Evolutionary conservation across 2,329 filamentous ascomycete species (phyloP).

Genomic region (Chaetomiaceae sp.): DNA sequence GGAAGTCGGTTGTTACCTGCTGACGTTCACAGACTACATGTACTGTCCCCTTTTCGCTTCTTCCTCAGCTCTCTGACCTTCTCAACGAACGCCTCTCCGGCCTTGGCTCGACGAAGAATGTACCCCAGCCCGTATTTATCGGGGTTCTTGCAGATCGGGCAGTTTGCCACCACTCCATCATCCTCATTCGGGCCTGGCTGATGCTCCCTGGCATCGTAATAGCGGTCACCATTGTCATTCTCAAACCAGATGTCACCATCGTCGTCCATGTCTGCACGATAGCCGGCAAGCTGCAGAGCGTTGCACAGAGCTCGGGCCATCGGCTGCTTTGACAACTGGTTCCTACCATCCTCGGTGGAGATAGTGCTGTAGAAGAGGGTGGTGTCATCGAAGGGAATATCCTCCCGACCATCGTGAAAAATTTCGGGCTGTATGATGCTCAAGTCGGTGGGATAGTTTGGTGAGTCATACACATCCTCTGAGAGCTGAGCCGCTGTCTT

Average conservation of each 20-base stretch:
- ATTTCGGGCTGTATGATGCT: too few relatives aligned
- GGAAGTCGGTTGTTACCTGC: too few relatives aligned
- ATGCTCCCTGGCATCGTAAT: slow-evolving; percentile 12
- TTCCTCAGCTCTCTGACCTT: neutral
- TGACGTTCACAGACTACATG: too few relatives aligned
- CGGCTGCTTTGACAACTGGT: neutral
- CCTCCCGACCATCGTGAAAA: neutral
- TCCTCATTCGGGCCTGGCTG: neutral
- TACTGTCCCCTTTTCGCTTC: too few relatives aligned
- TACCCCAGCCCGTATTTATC: slow-evolving; percentile 6
- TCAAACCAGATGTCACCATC: slow-evolving; percentile 19
- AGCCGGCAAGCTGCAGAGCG: slow-evolving; percentile 11
- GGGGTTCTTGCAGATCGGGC: slow-evolving; percentile 2
- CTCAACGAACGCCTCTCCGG: neutral
- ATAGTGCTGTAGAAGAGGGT: slow-evolving; percentile 7
- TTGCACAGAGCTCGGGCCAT: slow-evolving; percentile 4
- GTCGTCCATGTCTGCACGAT: slow-evolving; percentile 9
- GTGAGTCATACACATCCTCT: too few relatives aligned
- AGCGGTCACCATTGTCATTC: slow-evolving; percentile 12
- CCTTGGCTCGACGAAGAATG: neutral
- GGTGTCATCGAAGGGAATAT: slow-evolving; percentile 1
- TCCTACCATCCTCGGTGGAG: neutral
- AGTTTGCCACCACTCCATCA: slow-evolving; percentile 1
- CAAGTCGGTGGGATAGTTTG: too few relatives aligned
- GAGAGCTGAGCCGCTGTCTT: too few relatives aligned